Conservation (phyloP, 2,329 filamentous ascomycete species). For the Fusarium virguliforme region DNA sequence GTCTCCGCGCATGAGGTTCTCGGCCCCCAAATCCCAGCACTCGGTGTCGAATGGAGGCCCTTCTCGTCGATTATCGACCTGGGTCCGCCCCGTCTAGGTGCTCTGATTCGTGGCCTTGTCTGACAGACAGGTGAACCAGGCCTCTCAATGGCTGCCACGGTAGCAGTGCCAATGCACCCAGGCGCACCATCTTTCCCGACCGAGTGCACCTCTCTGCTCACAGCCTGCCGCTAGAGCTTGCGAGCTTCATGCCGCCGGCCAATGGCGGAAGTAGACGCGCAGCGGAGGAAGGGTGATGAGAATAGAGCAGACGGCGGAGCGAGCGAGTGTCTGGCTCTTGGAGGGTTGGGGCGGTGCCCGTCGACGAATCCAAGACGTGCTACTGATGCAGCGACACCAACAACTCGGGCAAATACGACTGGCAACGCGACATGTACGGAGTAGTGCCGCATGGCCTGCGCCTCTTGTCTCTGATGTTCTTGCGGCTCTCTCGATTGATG, state of each 20-base stretch:
- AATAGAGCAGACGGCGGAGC: slow-evolving; percentile 38
- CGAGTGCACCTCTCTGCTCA: slow-evolving; percentile 27
- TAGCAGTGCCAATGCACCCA: slow-evolving; percentile 46
- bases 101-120: slow-evolving; percentile 49
- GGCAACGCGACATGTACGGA: slow-evolving; percentile 22
- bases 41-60: slow-evolving; percentile 34
- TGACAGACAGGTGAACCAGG: slow-evolving; percentile 32
- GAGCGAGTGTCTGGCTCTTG: slow-evolving; percentile 30
- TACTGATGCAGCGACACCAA: slow-evolving; percentile 27
- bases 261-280: slow-evolving; percentile 34
- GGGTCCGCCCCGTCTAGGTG: slow-evolving; percentile 18
- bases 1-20: slow-evolving; percentile 35
- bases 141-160: slow-evolving; percentile 44
- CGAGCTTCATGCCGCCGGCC: slow-evolving; percentile 26
- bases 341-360: slow-evolving; percentile 34
- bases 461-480: slow-evolving; percentile 42
- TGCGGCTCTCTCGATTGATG: slow-evolving; percentile 32
- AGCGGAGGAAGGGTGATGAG: slow-evolving; percentile 30
- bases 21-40: slow-evolving; percentile 44
- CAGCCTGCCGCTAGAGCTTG: slow-evolving; percentile 39
- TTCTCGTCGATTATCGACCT: slow-evolving; percentile 33
- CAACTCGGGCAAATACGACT: slow-evolving; percentile 20
- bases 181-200: slow-evolving; percentile 43
- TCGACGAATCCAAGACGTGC: slow-evolving; percentile 33
- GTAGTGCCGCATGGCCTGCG: slow-evolving; percentile 33